phyloP scores from a whole-genome alignment of 2,329 filamentous ascomycete genomes.

The Pseudogymnoascus sp. region DNA sequence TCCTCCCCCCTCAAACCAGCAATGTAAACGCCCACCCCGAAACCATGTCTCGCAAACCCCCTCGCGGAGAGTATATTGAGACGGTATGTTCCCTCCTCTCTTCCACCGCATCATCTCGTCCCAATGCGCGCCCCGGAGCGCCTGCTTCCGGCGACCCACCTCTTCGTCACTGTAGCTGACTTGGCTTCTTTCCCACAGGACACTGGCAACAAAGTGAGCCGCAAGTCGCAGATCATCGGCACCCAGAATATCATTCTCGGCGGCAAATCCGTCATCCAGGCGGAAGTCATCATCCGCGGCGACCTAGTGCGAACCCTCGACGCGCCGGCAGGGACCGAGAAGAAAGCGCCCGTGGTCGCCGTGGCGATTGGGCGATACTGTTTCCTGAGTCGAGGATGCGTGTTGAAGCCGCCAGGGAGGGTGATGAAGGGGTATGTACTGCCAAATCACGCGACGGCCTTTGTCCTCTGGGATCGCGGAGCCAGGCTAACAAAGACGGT shows the following conservation, averaged over 20 bases:
- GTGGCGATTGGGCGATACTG: constrained; percentile 89
- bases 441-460: constrained; percentile 22
- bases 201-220: constrained; percentile 96
- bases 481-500: neutral
- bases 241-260: constrained; percentile 97
- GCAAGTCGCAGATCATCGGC: constrained; percentile 82
- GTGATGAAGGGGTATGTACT: constrained; percentile 60
- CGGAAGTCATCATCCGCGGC: constrained; percentile 87
- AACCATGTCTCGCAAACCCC: constrained; percentile 66
- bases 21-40: neutral
- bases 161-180: constrained; percentile 5
- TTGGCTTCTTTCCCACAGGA: constrained; percentile 48
- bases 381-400: constrained; percentile 70
- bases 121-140: constrained; percentile 6
- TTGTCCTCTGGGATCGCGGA: neutral
- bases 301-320: constrained; percentile 62
- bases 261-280: constrained; percentile 91
- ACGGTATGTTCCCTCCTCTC: constrained; percentile 54
- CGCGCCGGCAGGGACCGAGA: constrained; percentile 12
- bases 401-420: constrained; percentile 75
- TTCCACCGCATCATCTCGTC: neutral
- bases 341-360: constrained; percentile 36
- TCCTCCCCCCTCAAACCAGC: neutral
- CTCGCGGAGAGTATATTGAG: constrained; percentile 92
- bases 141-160: neutral